These are phyloP conservation scores for Rhodofomes roseus DNA, from an alignment of 1,284 basidiomycete species.

Conservation along the genomic window DNA sequence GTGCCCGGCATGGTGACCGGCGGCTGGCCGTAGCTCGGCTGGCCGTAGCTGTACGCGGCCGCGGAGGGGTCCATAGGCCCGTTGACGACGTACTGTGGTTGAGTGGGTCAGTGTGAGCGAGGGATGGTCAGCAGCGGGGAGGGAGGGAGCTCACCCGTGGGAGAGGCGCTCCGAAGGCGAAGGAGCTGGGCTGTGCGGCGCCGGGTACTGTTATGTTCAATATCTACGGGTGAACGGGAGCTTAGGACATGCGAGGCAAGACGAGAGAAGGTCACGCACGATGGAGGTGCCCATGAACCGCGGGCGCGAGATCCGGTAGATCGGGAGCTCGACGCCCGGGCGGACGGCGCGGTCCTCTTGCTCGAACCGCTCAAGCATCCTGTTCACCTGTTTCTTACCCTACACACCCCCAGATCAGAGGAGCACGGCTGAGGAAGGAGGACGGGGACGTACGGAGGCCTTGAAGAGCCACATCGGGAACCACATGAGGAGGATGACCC, in stretches of 20 bases:
- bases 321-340: conserved; percentile 30
- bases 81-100: conserved; percentile 29
- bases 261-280: conserved; percentile 28
- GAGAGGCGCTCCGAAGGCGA: conserved; percentile 42
- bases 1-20: conserved; percentile 10
- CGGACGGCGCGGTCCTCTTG: conserved; percentile 35
- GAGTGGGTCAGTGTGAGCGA: neutral
- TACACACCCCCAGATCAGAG: conserved; percentile 15
- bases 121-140: neutral
- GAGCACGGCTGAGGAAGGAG: neutral
- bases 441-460: conserved; percentile 31
- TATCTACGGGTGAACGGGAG: conserved; percentile 26
- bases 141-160: conserved; percentile 35
- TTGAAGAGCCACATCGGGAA: conserved; percentile 49
- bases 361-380: conserved; percentile 40
- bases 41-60: conserved; percentile 12
- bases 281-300: conserved; percentile 36
- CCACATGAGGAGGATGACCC: conserved; percentile 36
- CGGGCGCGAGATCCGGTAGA: conserved; percentile 43
- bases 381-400: conserved; percentile 42
- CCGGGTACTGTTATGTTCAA: conserved; percentile 40
- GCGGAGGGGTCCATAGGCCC: conserved; percentile 24
- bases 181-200: conserved; percentile 29
- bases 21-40: conserved; percentile 14
- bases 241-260: neutral